Conservation (phyloP, 768 basidiomycete species). For the Suillus brevipes region DNA sequence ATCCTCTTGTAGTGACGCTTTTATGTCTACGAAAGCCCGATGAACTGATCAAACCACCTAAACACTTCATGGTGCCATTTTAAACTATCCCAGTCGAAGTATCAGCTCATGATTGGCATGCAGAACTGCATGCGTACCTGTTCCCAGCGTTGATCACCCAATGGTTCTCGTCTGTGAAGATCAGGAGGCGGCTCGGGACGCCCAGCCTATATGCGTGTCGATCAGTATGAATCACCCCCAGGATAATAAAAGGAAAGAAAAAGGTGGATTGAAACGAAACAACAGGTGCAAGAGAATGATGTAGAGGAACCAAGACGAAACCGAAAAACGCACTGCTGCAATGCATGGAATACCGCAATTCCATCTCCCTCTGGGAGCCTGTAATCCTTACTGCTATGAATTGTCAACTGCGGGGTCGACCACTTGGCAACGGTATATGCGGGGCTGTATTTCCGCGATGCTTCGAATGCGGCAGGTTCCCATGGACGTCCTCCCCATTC, state of each 20-base stretch:
- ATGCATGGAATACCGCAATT: constrained; percentile 80
- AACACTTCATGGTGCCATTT: constrained; percentile 98
- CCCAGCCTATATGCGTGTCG: constrained; percentile 47
- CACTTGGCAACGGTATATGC: constrained; percentile 80
- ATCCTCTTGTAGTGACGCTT: background rate
- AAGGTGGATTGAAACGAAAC: background rate
- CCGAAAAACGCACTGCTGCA: constrained; percentile 65
- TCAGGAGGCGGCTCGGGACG: constrained; percentile 72
- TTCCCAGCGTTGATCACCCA: constrained; percentile 86
- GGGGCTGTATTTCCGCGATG: constrained; percentile 73
- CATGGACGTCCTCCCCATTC: constrained; percentile 86
- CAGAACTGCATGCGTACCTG: constrained; percentile 44
- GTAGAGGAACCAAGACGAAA: background rate
- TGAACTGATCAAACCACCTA: constrained; percentile 78
- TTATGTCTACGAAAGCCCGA: constrained; percentile 35
- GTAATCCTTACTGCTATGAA: constrained; percentile 89
- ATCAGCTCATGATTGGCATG: background rate
- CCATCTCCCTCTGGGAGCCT: constrained; percentile 84
- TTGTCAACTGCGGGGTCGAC: constrained; percentile 81
- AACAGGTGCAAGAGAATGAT: background rate
- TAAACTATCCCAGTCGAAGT: constrained; percentile 45
- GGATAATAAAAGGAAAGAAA: constrained; percentile 2
- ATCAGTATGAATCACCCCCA: background rate
- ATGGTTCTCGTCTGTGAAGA: constrained; percentile 92
- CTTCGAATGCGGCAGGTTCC: constrained; percentile 55